These are phyloP conservation scores for Russula brevipes DNA, from an alignment of 768 basidiomycete genomes.

Conservation along the genomic window DNA sequence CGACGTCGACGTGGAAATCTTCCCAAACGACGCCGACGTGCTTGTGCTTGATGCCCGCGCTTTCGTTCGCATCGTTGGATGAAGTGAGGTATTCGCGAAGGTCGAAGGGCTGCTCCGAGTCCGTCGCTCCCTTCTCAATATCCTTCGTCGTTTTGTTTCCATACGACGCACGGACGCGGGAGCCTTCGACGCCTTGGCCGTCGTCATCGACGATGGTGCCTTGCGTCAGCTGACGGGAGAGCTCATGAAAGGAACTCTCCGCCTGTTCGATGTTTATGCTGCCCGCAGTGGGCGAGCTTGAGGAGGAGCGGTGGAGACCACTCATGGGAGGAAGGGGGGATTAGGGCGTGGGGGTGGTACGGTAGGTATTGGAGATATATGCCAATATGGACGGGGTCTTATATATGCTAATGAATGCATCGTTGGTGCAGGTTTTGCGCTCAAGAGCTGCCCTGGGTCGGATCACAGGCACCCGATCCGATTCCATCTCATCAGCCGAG, in stretches of 20 bases:
- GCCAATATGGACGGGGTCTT: not conserved
- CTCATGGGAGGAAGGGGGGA: not conserved
- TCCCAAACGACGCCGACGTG: conserved; percentile 77
- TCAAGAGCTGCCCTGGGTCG: not conserved
- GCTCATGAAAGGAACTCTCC: conserved; percentile 16
- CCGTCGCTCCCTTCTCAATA: conserved; percentile 42
- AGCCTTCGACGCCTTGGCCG: not conserved
- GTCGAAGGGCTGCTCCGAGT: conserved; percentile 46
- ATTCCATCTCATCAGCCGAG: not conserved
- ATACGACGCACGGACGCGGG: not conserved
- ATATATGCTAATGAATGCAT: not conserved
- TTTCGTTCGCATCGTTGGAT: conserved; percentile 62
- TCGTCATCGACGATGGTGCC: conserved; percentile 6
- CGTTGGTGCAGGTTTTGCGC: too few relatives aligned
- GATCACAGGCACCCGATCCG: not conserved
- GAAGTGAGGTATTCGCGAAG: conserved; percentile 65
- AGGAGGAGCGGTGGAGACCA: conserved; percentile 5
- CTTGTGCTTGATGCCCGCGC: conserved; percentile 69
- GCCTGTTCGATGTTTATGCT: conserved; percentile 15
- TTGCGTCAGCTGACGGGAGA: conserved; percentile 22
- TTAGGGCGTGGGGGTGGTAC: not conserved
- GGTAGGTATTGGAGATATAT: not conserved
- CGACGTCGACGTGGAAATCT: conserved; percentile 57
- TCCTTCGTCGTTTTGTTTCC: conserved; percentile 24
- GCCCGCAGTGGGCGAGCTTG: not conserved